Conservation (phyloP, 306 rosid genomes). For the Corylus americana region DNA sequence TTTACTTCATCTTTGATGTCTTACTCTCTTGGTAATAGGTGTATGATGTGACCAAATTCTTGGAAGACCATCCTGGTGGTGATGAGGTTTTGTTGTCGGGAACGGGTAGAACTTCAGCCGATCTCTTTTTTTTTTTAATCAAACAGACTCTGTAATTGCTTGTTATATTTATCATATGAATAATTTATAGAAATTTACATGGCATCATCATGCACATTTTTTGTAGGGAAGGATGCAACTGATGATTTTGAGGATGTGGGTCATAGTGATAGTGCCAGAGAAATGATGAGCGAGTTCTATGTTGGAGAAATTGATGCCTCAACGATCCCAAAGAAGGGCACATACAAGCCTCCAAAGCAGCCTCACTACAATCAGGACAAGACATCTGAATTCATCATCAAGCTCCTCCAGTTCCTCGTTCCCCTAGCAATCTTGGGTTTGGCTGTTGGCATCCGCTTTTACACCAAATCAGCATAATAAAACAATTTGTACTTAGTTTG, state of each 20-base stretch:
- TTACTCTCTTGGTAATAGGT: constrained; percentile 29
- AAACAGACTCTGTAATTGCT: background rate
- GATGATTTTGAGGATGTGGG: constrained; percentile 69
- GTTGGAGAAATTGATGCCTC: constrained; percentile 50
- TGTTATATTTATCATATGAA: background rate
- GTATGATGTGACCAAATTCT: constrained; percentile 55
- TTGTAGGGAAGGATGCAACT: constrained; percentile 59
- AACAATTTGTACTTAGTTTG: background rate
- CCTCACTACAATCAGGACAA: constrained; percentile 64
- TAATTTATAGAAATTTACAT: no score
- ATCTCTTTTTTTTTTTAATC: background rate
- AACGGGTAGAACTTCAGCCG: constrained; percentile 35
- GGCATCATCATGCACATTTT: background rate
- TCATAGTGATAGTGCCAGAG: constrained; percentile 56
- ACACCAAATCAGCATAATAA: constrained; percentile 43
- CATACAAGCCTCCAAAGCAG: constrained; percentile 52
- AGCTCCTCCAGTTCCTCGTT: constrained; percentile 59
- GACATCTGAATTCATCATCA: constrained; percentile 58
- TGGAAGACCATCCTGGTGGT: constrained; percentile 69
- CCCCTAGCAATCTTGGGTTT: constrained; percentile 61
- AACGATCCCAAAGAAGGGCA: constrained; percentile 42
- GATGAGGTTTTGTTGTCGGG: constrained; percentile 59
- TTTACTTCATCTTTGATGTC: background rate
- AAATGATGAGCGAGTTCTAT: constrained; percentile 47
- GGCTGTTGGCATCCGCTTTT: constrained; percentile 51